These are phyloP conservation scores for Takashimella tepidaria DNA, from an alignment of 1,284 basidiomycete genomes.

Conservation along the genomic window DNA sequence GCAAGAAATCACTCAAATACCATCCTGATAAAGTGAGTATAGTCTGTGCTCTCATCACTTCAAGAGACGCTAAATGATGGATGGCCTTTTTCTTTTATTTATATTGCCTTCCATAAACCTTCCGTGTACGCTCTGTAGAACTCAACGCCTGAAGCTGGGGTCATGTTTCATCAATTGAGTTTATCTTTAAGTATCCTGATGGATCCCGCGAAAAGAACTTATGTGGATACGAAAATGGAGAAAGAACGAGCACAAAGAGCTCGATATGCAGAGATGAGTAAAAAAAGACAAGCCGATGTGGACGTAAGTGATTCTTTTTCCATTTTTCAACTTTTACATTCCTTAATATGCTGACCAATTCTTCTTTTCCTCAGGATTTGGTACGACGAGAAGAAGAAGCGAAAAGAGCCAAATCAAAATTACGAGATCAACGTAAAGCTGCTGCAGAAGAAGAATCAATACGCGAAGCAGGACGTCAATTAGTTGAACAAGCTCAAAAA, in stretches of 20 bases:
- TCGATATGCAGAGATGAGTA: constrained; percentile 68
- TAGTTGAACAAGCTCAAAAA: constrained; percentile 58
- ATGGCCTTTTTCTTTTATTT: too few species aligned
- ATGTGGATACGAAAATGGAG: constrained; percentile 71
- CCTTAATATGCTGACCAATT: constrained; percentile 2
- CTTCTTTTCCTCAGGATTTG: constrained; percentile 60
- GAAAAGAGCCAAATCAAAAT: constrained; percentile 63
- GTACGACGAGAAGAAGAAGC: constrained; percentile 73
- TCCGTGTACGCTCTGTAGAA: constrained; percentile 14
- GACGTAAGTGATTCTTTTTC: constrained; percentile 43
- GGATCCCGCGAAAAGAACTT: constrained; percentile 75
- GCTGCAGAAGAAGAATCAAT: constrained; percentile 63
- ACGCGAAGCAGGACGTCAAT: constrained; percentile 66
- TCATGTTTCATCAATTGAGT: constrained; percentile 82
- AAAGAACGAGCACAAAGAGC: constrained; percentile 65
- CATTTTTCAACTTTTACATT: neutral
- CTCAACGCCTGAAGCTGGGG: constrained; percentile 50
- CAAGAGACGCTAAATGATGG: too few species aligned
- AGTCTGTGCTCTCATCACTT: neutral
- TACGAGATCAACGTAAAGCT: constrained; percentile 43
- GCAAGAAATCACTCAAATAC: constrained; percentile 74
- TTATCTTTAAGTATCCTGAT: constrained; percentile 78
- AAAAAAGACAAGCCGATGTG: constrained; percentile 70
- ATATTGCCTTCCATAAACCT: too few species aligned
- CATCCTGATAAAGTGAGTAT: constrained; percentile 75